A percentile compares a stretch with the other conserved stretches of the same genome.
These are phyloP conservation scores for Trichopus zeylanicus DNA, from an alignment of 116 monocot species.

Conservation along the genomic window DNA sequence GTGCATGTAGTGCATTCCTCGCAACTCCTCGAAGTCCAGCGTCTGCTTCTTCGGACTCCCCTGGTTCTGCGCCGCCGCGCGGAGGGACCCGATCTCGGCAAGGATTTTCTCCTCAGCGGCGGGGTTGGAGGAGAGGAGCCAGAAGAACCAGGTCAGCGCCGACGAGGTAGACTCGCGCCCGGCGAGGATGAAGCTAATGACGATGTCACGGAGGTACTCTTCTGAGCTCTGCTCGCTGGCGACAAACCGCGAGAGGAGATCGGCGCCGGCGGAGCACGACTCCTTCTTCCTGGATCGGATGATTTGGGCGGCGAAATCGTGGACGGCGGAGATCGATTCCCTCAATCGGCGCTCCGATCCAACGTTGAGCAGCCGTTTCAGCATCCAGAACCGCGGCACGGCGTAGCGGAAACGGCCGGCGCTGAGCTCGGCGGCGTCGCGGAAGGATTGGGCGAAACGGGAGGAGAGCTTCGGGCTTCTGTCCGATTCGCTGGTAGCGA, in stretches of 20 bases:
- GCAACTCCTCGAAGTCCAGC: not conserved
- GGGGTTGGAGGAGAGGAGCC: slow-evolving; percentile 19
- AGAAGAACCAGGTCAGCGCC: slow-evolving; percentile 43
- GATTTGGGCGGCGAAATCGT: slow-evolving; percentile 16
- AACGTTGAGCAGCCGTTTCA: slow-evolving; percentile 24
- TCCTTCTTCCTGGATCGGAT: slow-evolving; percentile 22
- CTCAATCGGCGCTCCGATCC: slow-evolving; percentile 30
- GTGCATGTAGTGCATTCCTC: slow-evolving; percentile 5
- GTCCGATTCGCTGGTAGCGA: not conserved
- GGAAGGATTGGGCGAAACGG: slow-evolving; percentile 14
- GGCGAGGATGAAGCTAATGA: slow-evolving; percentile 36
- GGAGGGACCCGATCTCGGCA: slow-evolving; percentile 5
- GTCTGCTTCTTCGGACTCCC: not conserved
- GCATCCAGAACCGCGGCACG: slow-evolving; percentile 23
- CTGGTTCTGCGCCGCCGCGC: not conserved
- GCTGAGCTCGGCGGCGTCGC: slow-evolving; percentile 16
- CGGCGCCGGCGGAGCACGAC: not conserved
- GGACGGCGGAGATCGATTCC: slow-evolving; percentile 18
- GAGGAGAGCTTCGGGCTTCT: not conserved
- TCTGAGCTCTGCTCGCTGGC: slow-evolving; percentile 24
- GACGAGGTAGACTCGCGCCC: slow-evolving; percentile 34
- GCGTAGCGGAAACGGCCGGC: slow-evolving; percentile 32
- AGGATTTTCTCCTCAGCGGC: slow-evolving; percentile 15
- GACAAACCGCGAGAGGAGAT: slow-evolving; percentile 38
- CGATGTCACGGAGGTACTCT: slow-evolving; percentile 33